A percentile compares a stretch with the other conserved stretches of the same genome.
Conservation (phyloP, 768 basidiomycete species). For the Hypholoma sublateritium region DNA sequence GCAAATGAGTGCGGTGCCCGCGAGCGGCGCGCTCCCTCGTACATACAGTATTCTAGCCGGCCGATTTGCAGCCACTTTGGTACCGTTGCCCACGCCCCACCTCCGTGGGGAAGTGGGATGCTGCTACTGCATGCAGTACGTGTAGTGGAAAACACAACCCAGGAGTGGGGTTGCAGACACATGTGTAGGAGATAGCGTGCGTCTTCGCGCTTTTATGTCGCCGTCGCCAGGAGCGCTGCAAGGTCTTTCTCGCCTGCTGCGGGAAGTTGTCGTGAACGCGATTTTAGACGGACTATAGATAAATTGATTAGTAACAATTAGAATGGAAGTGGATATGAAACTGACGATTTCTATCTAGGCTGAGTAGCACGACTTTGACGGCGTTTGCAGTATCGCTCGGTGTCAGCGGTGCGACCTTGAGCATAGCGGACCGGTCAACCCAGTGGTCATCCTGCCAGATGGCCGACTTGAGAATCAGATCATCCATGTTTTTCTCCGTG, state of each 20-base stretch:
- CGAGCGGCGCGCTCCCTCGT: neutral
- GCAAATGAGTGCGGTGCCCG: neutral
- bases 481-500: constrained; percentile 85
- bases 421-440: constrained; percentile 76
- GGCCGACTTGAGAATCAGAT: constrained; percentile 89
- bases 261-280: constrained; percentile 80
- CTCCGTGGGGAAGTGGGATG: neutral
- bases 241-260: constrained; percentile 88
- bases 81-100: neutral
- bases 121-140: constrained; percentile 4
- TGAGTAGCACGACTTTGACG: constrained; percentile 86
- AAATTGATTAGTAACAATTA: constrained; percentile 12
- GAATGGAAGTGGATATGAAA: constrained; percentile 16
- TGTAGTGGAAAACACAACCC: neutral
- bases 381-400: constrained; percentile 43
- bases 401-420: constrained; percentile 41
- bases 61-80: neutral
- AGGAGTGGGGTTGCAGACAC: neutral
- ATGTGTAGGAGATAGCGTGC: neutral
- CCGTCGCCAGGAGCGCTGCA: constrained; percentile 57
- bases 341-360: constrained; percentile 90
- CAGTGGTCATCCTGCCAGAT: constrained; percentile 95
- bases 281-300: constrained; percentile 80
- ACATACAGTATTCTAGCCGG: neutral
- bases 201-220: constrained; percentile 19